Evolutionary conservation across 2,329 filamentous ascomycete genomes (phyloP), one percentile per base, ranked within the genome.

Genomic region (Phaeosphaeriaceae sp.): DNA sequence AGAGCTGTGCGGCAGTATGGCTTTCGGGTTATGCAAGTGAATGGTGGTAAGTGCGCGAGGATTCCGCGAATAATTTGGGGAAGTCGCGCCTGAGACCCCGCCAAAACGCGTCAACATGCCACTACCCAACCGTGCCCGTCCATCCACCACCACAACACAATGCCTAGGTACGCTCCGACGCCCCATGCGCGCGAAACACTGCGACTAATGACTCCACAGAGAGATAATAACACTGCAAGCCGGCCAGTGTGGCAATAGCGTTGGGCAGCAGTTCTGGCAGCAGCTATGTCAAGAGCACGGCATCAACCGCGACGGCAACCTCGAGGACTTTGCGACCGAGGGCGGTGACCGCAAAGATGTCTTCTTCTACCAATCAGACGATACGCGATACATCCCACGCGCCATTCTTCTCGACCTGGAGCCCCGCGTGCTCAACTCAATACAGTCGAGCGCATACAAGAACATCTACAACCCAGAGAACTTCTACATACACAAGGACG

Each of bases 391-490:
- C 80, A 98, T 99, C 67, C 95, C 95, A 11, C 88, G 95, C 75
- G 94, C 95, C 48, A 98, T 99, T 70, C 83, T 99, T 51, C 90
- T 99, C 63, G 95, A 99, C 76, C 84, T 99, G 41, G 95, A 99
- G 79, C 95, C 95, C 22, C 87, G 95, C 65, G 90, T 98, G 63
- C 91, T 99, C 74, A 91, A 98, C 75, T 84, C 88, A 61, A 99
- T 99, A 68, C 94, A 98, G 81, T 90, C 89, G 10, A 93, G 95
- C 1, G 89, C 93, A 0, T 99, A 99, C 83, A 92, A 90, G 78
- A 98, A 99, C 78, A 99, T 99, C 59, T 99, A 99, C 86, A 99
- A 99, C 76, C 95, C 95, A 0, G 95, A 99, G 80, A 99, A 99
- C 83, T 97, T 98, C 81, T 99, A 96, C 77, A 88, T 98, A 53